Percentiles rank a stretch among this genome's conserved stretches.
phyloP scores from a whole-genome alignment of 352 stramenopile species.

The Aphanomyces invadans region DNA sequence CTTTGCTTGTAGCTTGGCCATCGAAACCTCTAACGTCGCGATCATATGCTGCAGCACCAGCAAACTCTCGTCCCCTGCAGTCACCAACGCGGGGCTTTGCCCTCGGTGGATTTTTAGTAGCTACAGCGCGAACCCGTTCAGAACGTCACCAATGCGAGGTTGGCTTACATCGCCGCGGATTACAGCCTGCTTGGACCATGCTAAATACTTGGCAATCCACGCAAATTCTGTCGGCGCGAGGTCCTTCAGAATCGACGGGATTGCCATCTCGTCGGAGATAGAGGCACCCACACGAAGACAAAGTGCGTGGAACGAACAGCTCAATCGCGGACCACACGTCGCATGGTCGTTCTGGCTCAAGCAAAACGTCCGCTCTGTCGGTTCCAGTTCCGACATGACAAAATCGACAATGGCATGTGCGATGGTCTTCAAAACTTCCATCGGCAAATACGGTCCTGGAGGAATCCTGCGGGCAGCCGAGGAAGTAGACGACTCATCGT shows the following conservation, averaged over 20 bases:
- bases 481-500: background rate
- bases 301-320: slow-evolving; percentile 13
- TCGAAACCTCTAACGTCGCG: background rate
- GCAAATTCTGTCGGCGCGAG: background rate
- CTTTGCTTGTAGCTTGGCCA: slow-evolving; percentile 1
- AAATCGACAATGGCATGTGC: background rate
- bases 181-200: slow-evolving; percentile 9
- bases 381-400: background rate
- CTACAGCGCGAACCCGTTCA: background rate
- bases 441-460: slow-evolving; percentile 5
- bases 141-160: background rate
- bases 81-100: background rate
- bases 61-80: slow-evolving; percentile 3
- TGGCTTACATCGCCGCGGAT: background rate
- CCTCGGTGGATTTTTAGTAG: slow-evolving; percentile 1
- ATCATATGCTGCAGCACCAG: slow-evolving; percentile 20
- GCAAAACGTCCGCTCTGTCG: slow-evolving; percentile 15
- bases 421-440: background rate
- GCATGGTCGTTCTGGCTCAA: background rate
- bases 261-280: background rate
- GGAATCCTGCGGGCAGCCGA: background rate
- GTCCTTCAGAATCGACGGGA: background rate
- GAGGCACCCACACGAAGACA: background rate
- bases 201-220: slow-evolving; percentile 11
- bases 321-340: background rate